Conservation (phyloP, 192 early-diverging fungal genomes). For the Linnemannia exigua region DNA sequence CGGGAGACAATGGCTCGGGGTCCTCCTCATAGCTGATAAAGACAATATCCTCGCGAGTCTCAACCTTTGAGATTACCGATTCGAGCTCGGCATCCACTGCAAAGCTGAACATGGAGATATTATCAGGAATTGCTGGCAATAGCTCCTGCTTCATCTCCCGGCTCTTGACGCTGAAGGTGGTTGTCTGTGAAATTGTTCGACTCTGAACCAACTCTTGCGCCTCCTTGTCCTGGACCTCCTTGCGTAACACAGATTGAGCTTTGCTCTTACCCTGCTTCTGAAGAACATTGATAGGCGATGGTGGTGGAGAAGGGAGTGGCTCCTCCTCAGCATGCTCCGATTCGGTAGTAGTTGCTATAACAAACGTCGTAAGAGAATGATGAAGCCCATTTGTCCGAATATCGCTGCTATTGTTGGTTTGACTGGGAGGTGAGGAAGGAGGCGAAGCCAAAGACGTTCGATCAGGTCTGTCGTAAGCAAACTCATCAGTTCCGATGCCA, state of each 20-base stretch:
- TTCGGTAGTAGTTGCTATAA: background rate
- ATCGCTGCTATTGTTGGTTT: background rate
- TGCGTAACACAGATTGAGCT: background rate
- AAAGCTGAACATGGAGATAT: constrained; percentile 21
- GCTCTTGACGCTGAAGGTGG: background rate
- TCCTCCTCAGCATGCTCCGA: background rate
- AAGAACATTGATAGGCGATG: constrained; percentile 17
- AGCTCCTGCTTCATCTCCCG: background rate
- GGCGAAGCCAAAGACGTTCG: constrained; percentile 3
- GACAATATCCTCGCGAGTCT: constrained; percentile 21
- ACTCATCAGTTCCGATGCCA: background rate
- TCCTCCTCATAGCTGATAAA: constrained; percentile 4
- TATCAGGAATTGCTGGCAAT: constrained; percentile 2
- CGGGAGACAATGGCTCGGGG: background rate
- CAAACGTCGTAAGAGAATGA: background rate
- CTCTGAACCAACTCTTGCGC: background rate
- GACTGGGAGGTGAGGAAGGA: constrained; percentile 20
- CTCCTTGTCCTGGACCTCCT: background rate
- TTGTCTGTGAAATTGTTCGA: background rate
- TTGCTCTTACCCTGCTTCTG: constrained; percentile 1
- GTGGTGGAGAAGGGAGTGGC: constrained; percentile 36
- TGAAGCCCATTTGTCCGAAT: too few species aligned
- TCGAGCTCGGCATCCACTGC: background rate
- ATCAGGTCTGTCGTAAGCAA: background rate
- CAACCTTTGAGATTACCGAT: background rate